phyloP scores from a whole-genome alignment of 106 monocot species.

The Narthecium ossifragum region DNA sequence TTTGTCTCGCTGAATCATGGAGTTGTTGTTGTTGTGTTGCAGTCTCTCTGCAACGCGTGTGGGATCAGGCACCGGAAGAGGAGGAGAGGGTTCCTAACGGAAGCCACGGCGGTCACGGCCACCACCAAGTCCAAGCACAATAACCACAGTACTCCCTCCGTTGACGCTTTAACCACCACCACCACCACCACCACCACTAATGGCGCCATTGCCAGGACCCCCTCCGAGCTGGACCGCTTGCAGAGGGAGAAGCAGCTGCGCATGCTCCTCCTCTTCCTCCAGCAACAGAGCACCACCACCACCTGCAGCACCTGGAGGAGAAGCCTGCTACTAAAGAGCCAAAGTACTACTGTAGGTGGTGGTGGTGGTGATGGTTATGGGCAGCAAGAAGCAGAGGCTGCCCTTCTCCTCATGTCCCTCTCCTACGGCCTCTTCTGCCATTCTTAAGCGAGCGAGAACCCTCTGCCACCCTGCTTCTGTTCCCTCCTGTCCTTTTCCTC shows the following conservation, averaged over 20 bases:
- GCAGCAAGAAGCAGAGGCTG: conserved; percentile 29
- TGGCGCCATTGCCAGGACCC: no score
- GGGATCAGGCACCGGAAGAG: conserved; percentile 33
- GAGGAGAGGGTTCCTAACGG: conserved; percentile 1
- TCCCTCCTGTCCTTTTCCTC: neutral
- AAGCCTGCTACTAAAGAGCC: neutral
- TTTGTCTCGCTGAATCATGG: neutral
- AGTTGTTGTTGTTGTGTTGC: neutral
- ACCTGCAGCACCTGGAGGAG: neutral
- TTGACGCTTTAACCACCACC: no score
- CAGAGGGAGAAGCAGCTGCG: conserved; percentile 13
- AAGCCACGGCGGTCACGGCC: neutral
- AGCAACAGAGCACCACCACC: neutral
- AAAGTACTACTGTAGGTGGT: neutral
- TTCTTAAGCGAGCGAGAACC: neutral
- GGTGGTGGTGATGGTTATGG: neutral
- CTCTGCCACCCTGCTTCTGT: neutral
- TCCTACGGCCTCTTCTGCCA: conserved; percentile 19
- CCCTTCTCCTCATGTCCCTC: conserved; percentile 38
- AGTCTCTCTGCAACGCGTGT: conserved; percentile 44
- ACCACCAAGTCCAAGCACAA: neutral
- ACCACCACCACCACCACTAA: neutral
- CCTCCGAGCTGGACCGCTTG: neutral
- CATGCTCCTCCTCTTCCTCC: conserved; percentile 2
- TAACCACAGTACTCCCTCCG: neutral